These are phyloP conservation scores for Boletus mariae DNA, from an alignment of 1,284 basidiomycete species.

Conservation along the genomic window DNA sequence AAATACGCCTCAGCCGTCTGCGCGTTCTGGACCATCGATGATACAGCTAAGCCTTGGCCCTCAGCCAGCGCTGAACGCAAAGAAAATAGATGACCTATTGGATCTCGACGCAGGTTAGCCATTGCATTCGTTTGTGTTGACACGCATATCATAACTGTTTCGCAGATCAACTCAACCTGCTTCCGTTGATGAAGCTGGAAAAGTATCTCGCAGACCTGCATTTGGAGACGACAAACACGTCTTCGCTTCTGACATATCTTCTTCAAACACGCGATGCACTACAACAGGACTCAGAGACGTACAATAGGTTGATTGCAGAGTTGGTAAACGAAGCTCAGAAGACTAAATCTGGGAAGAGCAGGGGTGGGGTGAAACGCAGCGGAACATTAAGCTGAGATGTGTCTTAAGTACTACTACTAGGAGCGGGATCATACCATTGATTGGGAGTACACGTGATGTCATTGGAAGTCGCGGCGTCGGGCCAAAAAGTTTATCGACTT, in stretches of 20 bases:
- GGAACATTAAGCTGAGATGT: slow-evolving; percentile 36
- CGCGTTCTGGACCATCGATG: slow-evolving; percentile 34
- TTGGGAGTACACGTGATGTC: slow-evolving; percentile 21
- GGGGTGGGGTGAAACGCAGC: slow-evolving; percentile 46
- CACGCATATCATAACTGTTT: slow-evolving; percentile 3
- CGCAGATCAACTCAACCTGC: slow-evolving; percentile 66
- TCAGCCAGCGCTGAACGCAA: slow-evolving; percentile 67
- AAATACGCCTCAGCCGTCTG: slow-evolving; percentile 53
- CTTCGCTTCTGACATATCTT: slow-evolving; percentile 71
- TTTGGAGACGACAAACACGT: slow-evolving; percentile 67
- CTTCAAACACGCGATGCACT: slow-evolving; percentile 81
- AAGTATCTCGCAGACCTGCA: slow-evolving; percentile 64
- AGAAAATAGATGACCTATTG: slow-evolving; percentile 63
- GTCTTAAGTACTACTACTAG: background rate
- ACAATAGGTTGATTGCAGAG: slow-evolving; percentile 78
- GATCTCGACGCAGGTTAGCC: slow-evolving; percentile 61
- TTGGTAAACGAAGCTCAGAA: slow-evolving; percentile 81
- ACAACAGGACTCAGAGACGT: slow-evolving; percentile 84
- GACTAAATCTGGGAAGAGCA: slow-evolving; percentile 60
- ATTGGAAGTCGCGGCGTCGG: background rate
- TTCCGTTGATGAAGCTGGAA: slow-evolving; percentile 66
- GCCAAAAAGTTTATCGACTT: slow-evolving; percentile 16
- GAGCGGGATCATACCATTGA: background rate
- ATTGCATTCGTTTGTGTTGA: slow-evolving; percentile 6
- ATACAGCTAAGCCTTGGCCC: slow-evolving; percentile 64